phyloP scores from a whole-genome alignment of 768 basidiomycete genomes.

The Phaffia australis region DNA sequence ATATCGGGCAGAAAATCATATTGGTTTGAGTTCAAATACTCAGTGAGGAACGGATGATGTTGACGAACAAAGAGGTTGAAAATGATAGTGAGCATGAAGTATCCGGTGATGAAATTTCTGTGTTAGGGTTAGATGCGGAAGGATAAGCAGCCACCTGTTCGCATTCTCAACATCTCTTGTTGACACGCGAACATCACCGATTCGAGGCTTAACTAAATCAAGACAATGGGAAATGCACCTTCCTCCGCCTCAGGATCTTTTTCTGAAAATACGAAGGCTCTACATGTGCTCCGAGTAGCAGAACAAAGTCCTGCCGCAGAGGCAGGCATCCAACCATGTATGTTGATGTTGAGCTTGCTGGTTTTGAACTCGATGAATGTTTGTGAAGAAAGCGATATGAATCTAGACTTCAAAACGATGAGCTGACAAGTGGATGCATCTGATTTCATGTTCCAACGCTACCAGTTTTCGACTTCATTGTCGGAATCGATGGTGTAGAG shows the following conservation, averaged over 20 bases:
- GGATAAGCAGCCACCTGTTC: too few species aligned
- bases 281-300: conserved; percentile 83
- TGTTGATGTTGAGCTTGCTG: neutral
- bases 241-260: conserved; percentile 12
- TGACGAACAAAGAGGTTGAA: too few species aligned
- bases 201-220: too few species aligned
- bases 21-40: neutral
- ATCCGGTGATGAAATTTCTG: too few species aligned
- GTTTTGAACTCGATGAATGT: neutral
- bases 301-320: conserved; percentile 77
- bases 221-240: conserved; percentile 21
- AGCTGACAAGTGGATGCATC: neutral
- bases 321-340: conserved; percentile 66
- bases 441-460: too few species aligned
- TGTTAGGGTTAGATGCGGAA: too few species aligned
- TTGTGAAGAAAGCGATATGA: neutral
- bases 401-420: neutral
- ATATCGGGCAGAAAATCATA: conserved; percentile 26
- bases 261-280: conserved; percentile 15
- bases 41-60: too few species aligned
- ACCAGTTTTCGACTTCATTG: conserved; percentile 78
- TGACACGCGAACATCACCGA: too few species aligned
- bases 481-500: conserved; percentile 71
- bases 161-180: too few species aligned
- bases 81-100: too few species aligned